Conservation (phyloP, 2,329 filamentous ascomycete genomes). For the Anthostomella pinea region DNA sequence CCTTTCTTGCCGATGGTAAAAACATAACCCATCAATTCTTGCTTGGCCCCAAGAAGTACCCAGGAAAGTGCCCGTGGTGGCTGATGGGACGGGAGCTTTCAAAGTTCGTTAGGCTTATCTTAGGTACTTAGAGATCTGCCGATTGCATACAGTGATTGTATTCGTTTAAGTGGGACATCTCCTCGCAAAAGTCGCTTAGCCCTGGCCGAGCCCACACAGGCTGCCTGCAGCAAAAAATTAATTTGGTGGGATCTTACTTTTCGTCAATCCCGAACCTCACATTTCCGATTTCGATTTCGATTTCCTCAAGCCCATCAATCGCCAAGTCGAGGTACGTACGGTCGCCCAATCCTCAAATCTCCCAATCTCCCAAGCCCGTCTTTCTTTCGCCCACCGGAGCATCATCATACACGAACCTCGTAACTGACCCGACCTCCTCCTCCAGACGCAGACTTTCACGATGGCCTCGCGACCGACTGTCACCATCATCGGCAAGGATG, state of each 20-base stretch:
- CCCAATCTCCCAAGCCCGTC: constrained; percentile 1
- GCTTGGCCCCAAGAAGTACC: no score
- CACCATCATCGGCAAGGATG: constrained; percentile 95
- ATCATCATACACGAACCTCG: neutral
- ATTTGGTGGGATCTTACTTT: constrained; percentile 24
- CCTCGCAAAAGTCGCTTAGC: constrained; percentile 23
- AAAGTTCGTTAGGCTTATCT: no score
- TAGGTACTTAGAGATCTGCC: no score
- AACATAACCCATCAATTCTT: no score
- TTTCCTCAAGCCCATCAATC: constrained; percentile 23
- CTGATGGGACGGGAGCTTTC: no score
- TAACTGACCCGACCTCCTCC: constrained; percentile 18
- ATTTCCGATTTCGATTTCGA: constrained; percentile 14
- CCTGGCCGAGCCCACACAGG: constrained; percentile 30
- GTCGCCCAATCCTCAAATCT: constrained; percentile 3
- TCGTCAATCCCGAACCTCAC: constrained; percentile 12
- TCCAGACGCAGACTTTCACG: constrained; percentile 41
- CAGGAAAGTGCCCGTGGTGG: no score
- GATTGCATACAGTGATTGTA: neutral
- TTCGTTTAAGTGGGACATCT: constrained; percentile 6
- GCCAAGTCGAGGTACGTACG: constrained; percentile 28
- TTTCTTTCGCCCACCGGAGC: constrained; percentile 1
- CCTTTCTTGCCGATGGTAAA: no score
- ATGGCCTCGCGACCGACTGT: constrained; percentile 98
- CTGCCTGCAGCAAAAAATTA: no score